phyloP scores from a whole-genome alignment of 1,284 basidiomycete species.

The Ceratobasidium sp. region DNA sequence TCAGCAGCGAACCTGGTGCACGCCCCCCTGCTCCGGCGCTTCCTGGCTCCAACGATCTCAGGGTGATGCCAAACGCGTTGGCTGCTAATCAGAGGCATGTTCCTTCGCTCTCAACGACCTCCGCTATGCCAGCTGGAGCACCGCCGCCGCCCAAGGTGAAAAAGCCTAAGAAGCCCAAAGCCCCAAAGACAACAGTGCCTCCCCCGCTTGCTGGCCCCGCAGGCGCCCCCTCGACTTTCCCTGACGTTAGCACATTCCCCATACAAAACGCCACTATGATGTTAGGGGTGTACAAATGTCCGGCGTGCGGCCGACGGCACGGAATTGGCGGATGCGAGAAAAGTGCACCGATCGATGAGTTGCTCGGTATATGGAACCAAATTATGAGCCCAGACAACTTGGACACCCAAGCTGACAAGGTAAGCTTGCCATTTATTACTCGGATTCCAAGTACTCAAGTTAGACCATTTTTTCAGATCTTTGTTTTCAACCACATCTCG shows the following conservation, averaged over 20 bases:
- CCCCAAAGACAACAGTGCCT: background rate
- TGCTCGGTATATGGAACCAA: constrained; percentile 4
- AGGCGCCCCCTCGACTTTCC: background rate
- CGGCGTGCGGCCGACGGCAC: constrained; percentile 3
- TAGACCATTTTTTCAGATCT: constrained; percentile 7
- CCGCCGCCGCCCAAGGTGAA: constrained; percentile 15
- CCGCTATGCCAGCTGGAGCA: background rate
- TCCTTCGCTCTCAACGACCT: background rate
- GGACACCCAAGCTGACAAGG: constrained; percentile 29
- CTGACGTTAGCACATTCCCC: background rate
- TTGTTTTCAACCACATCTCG: constrained; percentile 30
- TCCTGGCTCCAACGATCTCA: background rate
- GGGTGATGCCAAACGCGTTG: background rate
- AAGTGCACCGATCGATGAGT: background rate
- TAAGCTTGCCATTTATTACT: background rate
- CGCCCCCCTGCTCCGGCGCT: background rate
- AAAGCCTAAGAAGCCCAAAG: constrained; percentile 31
- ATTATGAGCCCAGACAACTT: constrained; percentile 26
- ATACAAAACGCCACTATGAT: background rate
- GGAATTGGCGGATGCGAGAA: constrained; percentile 17
- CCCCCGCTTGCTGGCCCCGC: background rate
- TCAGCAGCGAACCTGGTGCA: background rate
- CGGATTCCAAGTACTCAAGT: background rate
- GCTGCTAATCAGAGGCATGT: no score
- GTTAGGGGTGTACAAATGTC: constrained; percentile 5